Base-by-base conservation (phyloP, 345 rosid species). In the Syzygium jambos region DNA sequence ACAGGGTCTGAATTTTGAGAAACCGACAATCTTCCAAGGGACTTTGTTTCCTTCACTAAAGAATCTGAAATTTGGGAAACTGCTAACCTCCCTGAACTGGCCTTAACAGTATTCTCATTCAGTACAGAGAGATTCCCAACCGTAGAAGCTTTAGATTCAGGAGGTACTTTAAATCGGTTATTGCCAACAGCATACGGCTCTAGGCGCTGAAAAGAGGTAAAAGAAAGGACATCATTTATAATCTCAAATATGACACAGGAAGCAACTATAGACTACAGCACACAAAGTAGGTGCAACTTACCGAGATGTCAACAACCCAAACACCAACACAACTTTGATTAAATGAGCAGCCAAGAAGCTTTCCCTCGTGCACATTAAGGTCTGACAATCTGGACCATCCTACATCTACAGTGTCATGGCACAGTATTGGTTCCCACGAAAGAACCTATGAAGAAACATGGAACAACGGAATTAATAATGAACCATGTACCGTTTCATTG, bases 311-410 rank as follows among this genome's bases (percentile, higher is more conserved):
- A 55, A 95, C 99, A 88, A 97, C 99, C 99, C 99, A 97, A 63
- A 97, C 98, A 89, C 98, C 99, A 34, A 97, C 99, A 88, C 99
- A 97, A 88, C 95, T 97, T 91, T 97, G 99, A 91, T 98, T 98
- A 90, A 93, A 96, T 21, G 99, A 98, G 95, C 99, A 98, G 84
- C 98, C 99, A 86, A 98, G 99, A 88, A 98, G 99, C 94, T 98
- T 98, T 78, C 98, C 99, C 91, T 96, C 99, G 49, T 96, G 97
- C 89, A 98, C 94, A 93, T 94, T 95, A 90, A 98, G 96, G 92
- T 98, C 99, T 49, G 96, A 95, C 94, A 96, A 91, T 91, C 88
- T 96, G 87, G 99, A 96, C 99, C 99, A 98, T 90, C 99, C 99
- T 92, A 98, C 99, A 92, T 98, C 99, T 90, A 96, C 98, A 52